Percentiles rank a stretch among this genome's conserved stretches.
These are phyloP conservation scores for Rhizomucor pusillus DNA, from an alignment of 371 early-diverging fungal species.

Conservation along the genomic window DNA sequence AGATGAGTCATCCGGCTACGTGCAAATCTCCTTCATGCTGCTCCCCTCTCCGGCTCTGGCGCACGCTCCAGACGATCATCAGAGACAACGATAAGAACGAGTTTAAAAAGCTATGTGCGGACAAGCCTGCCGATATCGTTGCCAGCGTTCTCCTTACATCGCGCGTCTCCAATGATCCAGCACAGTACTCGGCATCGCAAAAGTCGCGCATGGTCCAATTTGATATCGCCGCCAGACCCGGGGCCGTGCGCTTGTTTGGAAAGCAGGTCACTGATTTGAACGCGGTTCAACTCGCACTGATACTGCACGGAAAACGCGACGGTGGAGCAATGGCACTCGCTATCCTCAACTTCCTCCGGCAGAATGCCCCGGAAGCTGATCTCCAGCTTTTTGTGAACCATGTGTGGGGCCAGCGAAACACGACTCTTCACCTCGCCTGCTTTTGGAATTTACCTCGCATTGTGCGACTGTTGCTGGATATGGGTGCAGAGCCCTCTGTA, in stretches of 20 bases:
- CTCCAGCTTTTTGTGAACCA: constrained; percentile 27
- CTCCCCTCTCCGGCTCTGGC: constrained; percentile 28
- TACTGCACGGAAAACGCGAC: constrained; percentile 15
- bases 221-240: constrained; percentile 12
- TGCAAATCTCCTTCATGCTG: constrained; percentile 25
- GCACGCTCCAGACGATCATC: constrained; percentile 29
- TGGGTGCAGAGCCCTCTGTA: constrained; percentile 31
- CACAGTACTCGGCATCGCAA: constrained; percentile 23
- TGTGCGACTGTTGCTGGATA: constrained; percentile 37
- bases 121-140: constrained; percentile 9
- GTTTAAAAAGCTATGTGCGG: constrained; percentile 18
- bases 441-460: constrained; percentile 39
- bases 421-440: constrained; percentile 35
- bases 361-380: constrained; percentile 17
- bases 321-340: constrained; percentile 17
- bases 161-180: constrained; percentile 28
- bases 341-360: constrained; percentile 11
- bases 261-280: constrained; percentile 18
- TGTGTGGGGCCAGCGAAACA: constrained; percentile 29
- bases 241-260: constrained; percentile 23
- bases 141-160: constrained; percentile 29
- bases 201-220: constrained; percentile 26
- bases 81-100: constrained; percentile 23
- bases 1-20: constrained; percentile 6
- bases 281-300: constrained; percentile 18